phyloP scores from a whole-genome alignment of 495 filamentous ascomycete species.

The Penicillium bialowiezense region DNA sequence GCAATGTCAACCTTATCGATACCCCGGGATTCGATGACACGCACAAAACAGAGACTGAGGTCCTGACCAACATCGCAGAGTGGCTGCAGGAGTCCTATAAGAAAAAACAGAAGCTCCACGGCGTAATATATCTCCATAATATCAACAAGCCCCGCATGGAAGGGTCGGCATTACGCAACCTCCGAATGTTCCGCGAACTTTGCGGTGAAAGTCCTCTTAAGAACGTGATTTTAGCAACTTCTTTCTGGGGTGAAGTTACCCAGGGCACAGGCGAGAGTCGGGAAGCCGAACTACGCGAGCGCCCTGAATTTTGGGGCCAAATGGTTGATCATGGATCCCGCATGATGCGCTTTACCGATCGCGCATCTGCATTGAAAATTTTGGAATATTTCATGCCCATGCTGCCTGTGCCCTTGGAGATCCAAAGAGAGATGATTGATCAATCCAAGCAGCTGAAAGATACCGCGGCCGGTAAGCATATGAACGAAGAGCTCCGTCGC shows the following conservation, averaged over 20 bases:
- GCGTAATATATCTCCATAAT: slow-evolving; percentile 42
- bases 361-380: too few species aligned
- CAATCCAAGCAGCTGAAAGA: too few species aligned
- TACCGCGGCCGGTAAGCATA: too few species aligned
- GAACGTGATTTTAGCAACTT: slow-evolving; percentile 43
- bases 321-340: not conserved
- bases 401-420: too few species aligned
- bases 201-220: slow-evolving; percentile 35
- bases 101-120: slow-evolving; percentile 16
- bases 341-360: too few species aligned
- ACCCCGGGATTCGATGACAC: slow-evolving; percentile 47
- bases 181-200: slow-evolving; percentile 44
- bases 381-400: too few species aligned
- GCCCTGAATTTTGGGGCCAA: slow-evolving; percentile 2
- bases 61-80: slow-evolving; percentile 32
- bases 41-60: slow-evolving; percentile 28
- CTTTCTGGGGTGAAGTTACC: slow-evolving; percentile 35
- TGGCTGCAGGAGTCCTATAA: slow-evolving; percentile 5
- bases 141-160: slow-evolving; percentile 39
- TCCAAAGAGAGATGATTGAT: too few species aligned
- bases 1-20: slow-evolving; percentile 28
- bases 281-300: slow-evolving; percentile 1
- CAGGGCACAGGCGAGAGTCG: not conserved
- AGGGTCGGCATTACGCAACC: slow-evolving; percentile 36
- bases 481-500: too few species aligned